Base-by-base conservation (phyloP, 169 alveolate species). In the Theileria sp. region DNA sequence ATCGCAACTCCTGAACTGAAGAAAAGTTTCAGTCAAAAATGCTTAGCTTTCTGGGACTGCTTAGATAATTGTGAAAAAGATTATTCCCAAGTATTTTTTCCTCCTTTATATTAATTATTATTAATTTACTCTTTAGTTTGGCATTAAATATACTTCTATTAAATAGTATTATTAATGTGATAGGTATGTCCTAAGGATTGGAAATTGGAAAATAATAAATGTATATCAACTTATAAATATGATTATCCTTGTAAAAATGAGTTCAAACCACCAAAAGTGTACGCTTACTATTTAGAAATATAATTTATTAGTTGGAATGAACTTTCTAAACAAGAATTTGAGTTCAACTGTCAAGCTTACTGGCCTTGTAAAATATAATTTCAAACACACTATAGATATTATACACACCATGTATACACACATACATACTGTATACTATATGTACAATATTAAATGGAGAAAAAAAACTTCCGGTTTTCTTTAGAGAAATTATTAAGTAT, bases 11-110 rank as follows among this genome's bases (percentile, higher is more conserved):
- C 38, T 23, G 75, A 67, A 23, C 75, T 69, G 56, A 90, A 90
- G 70, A 70, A 66, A 23, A 79, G 34, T 23, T 90, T 83, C 60
- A 86, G 92, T 13, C 73, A 60, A 32, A 75, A 70, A 15, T 90
- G 94, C 75, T 72, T 66, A 32, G 93, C 93, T 3, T 84, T 90
- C 9, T 90, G 94, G 94, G 92, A 92, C 23, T 90, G 94, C 32
- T 62, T 65, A 34, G 80, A 81, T 17, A 30, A 79, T 28, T 90
- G 94, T 62, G 81, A 87, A 60, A 87, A 87, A 72, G 92, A 90
- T 58, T 90, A 86, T 56, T 17, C 54, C 0, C 25, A 21, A 54
- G 87, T 80, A 49, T 15, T 64, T 54, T 30, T 26, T 7, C 3
- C 2, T 8, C 3, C 23, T n/a, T 17, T 34, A 51, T 13, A 17